Base-by-base conservation (phyloP, 2,329 filamentous ascomycete genomes). In the Drechslerella coelobrocha region DNA sequence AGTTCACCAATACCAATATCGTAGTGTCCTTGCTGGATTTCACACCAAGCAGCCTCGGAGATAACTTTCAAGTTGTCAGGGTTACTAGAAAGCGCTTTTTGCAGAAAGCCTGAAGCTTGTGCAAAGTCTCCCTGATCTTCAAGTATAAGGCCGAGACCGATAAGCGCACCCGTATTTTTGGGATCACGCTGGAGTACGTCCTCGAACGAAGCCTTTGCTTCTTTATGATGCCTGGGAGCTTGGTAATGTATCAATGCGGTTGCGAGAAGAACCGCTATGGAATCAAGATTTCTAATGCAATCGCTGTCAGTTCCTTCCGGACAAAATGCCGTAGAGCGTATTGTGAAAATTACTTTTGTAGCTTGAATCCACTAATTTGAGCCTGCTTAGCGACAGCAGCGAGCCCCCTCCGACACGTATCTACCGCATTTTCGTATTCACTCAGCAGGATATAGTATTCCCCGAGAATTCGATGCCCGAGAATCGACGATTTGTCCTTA, bases 221-320 rank as follows among this genome's bases (percentile, higher is more conserved):
- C 93, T 17, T 87, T 84, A 75, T 99, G 94, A 76, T 97, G 88
- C 71, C 91, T 87, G 0, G 94, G 94, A 0, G 91, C 89, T 77
- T 97, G 92, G 74, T 95, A 91, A 75, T 92, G 90, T 1, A 99
- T 91, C 19, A 97, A 80, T 0, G 92, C 88, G n/a, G 92, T 97
- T 8, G 86, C 94, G 6, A 99, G 85, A 43, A 86, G 88, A 45
- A 91, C 84, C 65, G 87, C 90, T 60, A 94, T 83, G 0, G 89
- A 85, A 78, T 96, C 91, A 53, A 83, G 82, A 4, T 86, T 89
- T 75, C 92, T 86, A 50, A 62, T 45, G 12, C 17, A 24, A 17
- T 14, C 29, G 12, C 48, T 45, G n/a, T 51, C 34, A 29, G 27
- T 65, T 48, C 39, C 37, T 47, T 55, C 12, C 17, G 29, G 26